Conservation (phyloP, 2,329 filamentous ascomycete species). For the Nectriaceae sp. region DNA sequence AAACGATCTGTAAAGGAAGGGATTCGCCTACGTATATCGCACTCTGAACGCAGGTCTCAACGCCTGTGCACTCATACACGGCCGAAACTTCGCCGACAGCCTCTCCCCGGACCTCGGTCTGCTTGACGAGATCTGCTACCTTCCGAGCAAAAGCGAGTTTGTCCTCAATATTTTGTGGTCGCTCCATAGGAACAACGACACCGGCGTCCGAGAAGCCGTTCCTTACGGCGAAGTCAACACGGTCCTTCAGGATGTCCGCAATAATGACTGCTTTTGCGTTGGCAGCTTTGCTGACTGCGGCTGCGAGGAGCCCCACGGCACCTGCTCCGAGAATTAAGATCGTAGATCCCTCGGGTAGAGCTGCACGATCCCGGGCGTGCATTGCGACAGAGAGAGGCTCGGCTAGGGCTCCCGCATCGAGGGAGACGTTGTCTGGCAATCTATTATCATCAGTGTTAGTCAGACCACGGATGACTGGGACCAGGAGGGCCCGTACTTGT, state of each 20-base stretch:
- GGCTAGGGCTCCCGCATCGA: slow-evolving; percentile 56
- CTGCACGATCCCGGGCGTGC: slow-evolving; percentile 54
- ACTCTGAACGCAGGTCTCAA: slow-evolving; percentile 74
- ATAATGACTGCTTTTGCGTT: slow-evolving; percentile 11
- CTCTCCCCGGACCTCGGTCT: slow-evolving; percentile 37
- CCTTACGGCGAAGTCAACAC: slow-evolving; percentile 17
- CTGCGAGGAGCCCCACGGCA: slow-evolving; percentile 8
- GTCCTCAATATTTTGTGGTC: background rate
- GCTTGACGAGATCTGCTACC: slow-evolving; percentile 37
- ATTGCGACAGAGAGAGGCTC: slow-evolving; percentile 63
- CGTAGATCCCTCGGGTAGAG: slow-evolving; percentile 40
- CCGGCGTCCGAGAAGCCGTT: slow-evolving; percentile 10
- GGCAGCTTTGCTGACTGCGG: slow-evolving; percentile 3
- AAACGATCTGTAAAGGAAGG: slow-evolving; percentile 20
- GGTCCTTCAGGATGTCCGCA: slow-evolving; percentile 18
- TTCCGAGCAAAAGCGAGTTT: background rate
- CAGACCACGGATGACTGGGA: background rate
- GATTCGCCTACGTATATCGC: slow-evolving; percentile 63
- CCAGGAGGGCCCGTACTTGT: slow-evolving; percentile 42
- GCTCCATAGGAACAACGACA: background rate
- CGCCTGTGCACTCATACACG: slow-evolving; percentile 45
- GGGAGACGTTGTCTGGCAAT: slow-evolving; percentile 49
- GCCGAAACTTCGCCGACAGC: slow-evolving; percentile 58
- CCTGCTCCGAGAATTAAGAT: slow-evolving; percentile 58
- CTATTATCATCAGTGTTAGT: slow-evolving; percentile 25